Evolutionary conservation across 1,284 basidiomycete genomes (phyloP).

Genomic region (Psilocybe mexicana): DNA sequence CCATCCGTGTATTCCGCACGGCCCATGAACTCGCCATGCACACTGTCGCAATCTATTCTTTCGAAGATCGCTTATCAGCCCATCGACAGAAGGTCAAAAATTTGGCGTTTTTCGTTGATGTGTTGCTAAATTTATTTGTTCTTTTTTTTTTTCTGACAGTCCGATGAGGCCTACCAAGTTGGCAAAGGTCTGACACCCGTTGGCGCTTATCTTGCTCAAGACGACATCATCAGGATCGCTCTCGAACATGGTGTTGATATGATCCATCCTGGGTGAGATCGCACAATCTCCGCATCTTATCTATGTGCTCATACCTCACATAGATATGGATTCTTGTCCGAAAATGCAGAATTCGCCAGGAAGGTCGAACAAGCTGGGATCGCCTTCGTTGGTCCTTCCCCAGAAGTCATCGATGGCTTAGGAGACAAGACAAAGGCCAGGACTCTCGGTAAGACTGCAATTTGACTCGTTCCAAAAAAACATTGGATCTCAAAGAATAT

Average conservation of each 20-base stretch:
- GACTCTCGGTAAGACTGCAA: slow-evolving; percentile 60
- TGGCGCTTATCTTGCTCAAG: slow-evolving; percentile 95
- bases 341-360: slow-evolving; percentile 94
- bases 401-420: slow-evolving; percentile 95
- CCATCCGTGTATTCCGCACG: slow-evolving; percentile 97
- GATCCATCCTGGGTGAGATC: slow-evolving; percentile 92
- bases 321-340: slow-evolving; percentile 97
- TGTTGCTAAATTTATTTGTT: not conserved
- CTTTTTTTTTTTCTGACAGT: slow-evolving; percentile 44
- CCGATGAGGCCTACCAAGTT: slow-evolving; percentile 98
- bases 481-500: slow-evolving; percentile 5
- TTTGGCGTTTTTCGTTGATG: not conserved
- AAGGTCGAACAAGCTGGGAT: slow-evolving; percentile 98
- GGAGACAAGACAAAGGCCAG: slow-evolving; percentile 99
- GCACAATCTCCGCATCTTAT: slow-evolving; percentile 11
- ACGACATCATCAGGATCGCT: slow-evolving; percentile 94
- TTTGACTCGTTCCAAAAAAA: slow-evolving; percentile 5
- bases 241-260: slow-evolving; percentile 98
- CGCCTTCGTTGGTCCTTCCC: slow-evolving; percentile 95
- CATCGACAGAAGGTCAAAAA: slow-evolving; percentile 89
- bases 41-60: slow-evolving; percentile 98
- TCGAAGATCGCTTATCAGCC: slow-evolving; percentile 94
- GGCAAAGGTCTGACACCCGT: slow-evolving; percentile 96
- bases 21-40: slow-evolving; percentile 99
- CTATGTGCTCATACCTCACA: not conserved